A percentile compares a stretch with the other conserved stretches of the same genome.
Conservation (phyloP, 2,329 filamentous ascomycete species). For the Epichloe coenophiala region DNA sequence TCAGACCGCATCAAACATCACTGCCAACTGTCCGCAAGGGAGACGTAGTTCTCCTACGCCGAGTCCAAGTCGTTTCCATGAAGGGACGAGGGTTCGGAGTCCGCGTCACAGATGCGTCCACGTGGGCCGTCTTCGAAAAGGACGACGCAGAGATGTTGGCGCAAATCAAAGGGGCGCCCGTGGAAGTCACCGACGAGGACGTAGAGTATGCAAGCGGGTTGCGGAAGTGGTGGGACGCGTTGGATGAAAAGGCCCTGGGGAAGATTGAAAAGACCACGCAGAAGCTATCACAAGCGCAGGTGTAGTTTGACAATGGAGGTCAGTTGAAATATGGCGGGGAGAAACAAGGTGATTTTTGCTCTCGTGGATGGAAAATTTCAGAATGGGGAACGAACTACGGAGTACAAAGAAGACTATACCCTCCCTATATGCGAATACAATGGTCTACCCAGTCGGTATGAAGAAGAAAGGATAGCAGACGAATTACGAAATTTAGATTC, state of each 20-base stretch:
- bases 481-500: background rate
- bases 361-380: too few species aligned
- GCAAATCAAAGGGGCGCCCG: constrained; percentile 45
- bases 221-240: constrained; percentile 32
- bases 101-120: constrained; percentile 37
- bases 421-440: too few species aligned
- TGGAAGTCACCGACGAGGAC: constrained; percentile 41
- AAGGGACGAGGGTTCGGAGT: constrained; percentile 43
- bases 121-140: constrained; percentile 48
- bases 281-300: constrained; percentile 12
- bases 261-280: constrained; percentile 27
- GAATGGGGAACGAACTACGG: too few species aligned
- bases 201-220: constrained; percentile 33
- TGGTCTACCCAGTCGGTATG: too few species aligned
- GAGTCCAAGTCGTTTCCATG: constrained; percentile 40
- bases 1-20: constrained; percentile 42
- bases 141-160: constrained; percentile 25
- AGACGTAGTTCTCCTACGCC: constrained; percentile 44
- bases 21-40: constrained; percentile 42
- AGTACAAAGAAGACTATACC: too few species aligned
- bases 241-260: constrained; percentile 32
- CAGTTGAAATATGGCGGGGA: too few species aligned
- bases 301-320: too few species aligned
- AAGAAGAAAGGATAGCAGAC: background rate
- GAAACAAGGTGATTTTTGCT: too few species aligned